Conservation (phyloP, 352 stramenopile species). For the Saprolegnia parasitica region DNA sequence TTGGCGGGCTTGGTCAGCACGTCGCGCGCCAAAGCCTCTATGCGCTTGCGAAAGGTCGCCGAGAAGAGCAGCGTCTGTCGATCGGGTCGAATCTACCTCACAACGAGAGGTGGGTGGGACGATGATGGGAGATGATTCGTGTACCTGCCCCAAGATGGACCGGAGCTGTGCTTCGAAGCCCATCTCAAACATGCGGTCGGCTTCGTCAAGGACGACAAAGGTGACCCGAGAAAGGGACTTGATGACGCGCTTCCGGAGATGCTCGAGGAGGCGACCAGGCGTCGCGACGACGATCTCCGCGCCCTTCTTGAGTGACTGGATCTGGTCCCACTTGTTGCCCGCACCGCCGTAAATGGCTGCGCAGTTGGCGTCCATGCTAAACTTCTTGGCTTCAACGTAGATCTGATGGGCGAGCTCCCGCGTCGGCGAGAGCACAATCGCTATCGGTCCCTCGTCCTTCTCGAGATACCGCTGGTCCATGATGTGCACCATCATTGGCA, state of each 20-base stretch:
- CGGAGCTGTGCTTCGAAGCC: slow-evolving; percentile 79
- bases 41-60: slow-evolving; percentile 70
- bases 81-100: slow-evolving; percentile 57
- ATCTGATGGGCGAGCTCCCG: slow-evolving; percentile 83
- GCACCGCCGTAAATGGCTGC: slow-evolving; percentile 73
- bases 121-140: neutral
- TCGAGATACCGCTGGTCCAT: slow-evolving; percentile 81
- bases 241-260: slow-evolving; percentile 70
- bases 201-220: slow-evolving; percentile 85
- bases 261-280: slow-evolving; percentile 73
- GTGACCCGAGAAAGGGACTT: slow-evolving; percentile 60
- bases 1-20: slow-evolving; percentile 79
- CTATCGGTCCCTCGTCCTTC: slow-evolving; percentile 73
- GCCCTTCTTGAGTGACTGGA: slow-evolving; percentile 65
- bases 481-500: slow-evolving; percentile 90
- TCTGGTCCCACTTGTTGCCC: slow-evolving; percentile 77
- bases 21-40: slow-evolving; percentile 69
- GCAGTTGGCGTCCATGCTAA: slow-evolving; percentile 63
- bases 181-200: slow-evolving; percentile 88
- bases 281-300: slow-evolving; percentile 76
- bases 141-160: slow-evolving; percentile 64
- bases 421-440: slow-evolving; percentile 71
- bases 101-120: slow-evolving; percentile 10
- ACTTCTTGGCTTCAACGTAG: slow-evolving; percentile 79
- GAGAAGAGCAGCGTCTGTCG: slow-evolving; percentile 86